These are phyloP conservation scores for Fusarium equiseti DNA, from an alignment of 2,329 filamentous ascomycete species.

Conservation along the genomic window DNA sequence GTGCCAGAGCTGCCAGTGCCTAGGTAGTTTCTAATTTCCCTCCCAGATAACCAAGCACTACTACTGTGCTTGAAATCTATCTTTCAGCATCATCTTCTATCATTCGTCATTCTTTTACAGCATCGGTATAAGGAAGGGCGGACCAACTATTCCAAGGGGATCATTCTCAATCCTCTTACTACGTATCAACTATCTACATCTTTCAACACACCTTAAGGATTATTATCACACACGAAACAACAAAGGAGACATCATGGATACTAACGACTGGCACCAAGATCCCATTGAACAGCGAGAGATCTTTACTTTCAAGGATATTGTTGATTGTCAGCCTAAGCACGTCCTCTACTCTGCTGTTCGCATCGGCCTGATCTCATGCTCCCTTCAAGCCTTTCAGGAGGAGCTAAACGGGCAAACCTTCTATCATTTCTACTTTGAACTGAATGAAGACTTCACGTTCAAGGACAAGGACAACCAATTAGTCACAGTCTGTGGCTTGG, in stretches of 20 bases:
- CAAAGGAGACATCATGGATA: too few species aligned
- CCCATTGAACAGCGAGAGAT: not conserved
- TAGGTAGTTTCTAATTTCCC: not conserved
- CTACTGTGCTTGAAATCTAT: not conserved
- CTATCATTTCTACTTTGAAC: not conserved
- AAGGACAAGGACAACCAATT: not conserved
- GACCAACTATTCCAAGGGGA: not conserved
- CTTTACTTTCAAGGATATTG: not conserved
- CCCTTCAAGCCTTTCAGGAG: not conserved
- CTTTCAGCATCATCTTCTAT: fast-evolving
- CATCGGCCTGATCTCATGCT: not conserved
- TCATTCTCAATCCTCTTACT: not conserved
- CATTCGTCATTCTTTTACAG: not conserved
- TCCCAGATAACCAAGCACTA: not conserved
- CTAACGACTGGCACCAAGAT: not conserved
- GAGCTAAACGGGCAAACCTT: not conserved
- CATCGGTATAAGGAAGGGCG: not conserved
- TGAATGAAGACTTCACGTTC: not conserved
- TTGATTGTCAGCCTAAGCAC: not conserved
- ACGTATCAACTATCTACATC: not conserved
- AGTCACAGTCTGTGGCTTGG: not conserved
- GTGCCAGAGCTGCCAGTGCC: not conserved
- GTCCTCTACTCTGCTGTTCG: not conserved
- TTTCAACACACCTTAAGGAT: too few species aligned
- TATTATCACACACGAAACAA: too few species aligned